Evolutionary conservation across 2,329 filamentous ascomycete genomes (phyloP).

Genomic region (Salinomyces thailandicus): DNA sequence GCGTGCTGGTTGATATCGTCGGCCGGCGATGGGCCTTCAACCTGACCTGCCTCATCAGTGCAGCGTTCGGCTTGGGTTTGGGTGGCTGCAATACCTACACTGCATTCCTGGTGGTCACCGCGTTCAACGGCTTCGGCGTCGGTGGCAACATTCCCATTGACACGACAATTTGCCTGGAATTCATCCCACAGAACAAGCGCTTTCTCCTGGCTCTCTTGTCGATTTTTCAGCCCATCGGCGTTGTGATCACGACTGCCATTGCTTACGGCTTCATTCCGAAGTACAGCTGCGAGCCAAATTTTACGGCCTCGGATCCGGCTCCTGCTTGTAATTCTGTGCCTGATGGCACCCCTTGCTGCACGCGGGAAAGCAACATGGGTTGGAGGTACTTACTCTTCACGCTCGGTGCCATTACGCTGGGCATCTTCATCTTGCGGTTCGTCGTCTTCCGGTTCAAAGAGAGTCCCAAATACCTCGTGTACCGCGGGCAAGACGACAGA

Average conservation of each 20-base stretch:
- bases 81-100: slow-evolving; percentile 41
- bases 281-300: slow-evolving; percentile 43
- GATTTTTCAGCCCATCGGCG: slow-evolving; percentile 47
- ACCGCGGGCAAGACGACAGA: slow-evolving; percentile 41
- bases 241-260: slow-evolving; percentile 41
- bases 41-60: slow-evolving; percentile 45
- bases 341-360: slow-evolving; percentile 28
- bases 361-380: slow-evolving; percentile 32
- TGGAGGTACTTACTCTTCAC: slow-evolving; percentile 36
- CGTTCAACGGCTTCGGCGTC: slow-evolving; percentile 43
- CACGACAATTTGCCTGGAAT: slow-evolving; percentile 46
- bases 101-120: slow-evolving; percentile 43
- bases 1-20: slow-evolving; percentile 44
- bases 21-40: slow-evolving; percentile 49
- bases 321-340: slow-evolving; percentile 33
- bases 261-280: slow-evolving; percentile 45
- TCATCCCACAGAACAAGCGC: slow-evolving; percentile 42
- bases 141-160: slow-evolving; percentile 48
- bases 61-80: slow-evolving; percentile 44
- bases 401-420: slow-evolving; percentile 30
- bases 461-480: slow-evolving; percentile 50
- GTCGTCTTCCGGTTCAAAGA: slow-evolving; percentile 47
- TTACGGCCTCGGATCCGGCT: slow-evolving; percentile 32
- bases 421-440: slow-evolving; percentile 43
- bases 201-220: slow-evolving; percentile 45